Base-by-base conservation (phyloP, 2,329 filamentous ascomycete genomes). In the Ceratocystis eucalypticola region DNA sequence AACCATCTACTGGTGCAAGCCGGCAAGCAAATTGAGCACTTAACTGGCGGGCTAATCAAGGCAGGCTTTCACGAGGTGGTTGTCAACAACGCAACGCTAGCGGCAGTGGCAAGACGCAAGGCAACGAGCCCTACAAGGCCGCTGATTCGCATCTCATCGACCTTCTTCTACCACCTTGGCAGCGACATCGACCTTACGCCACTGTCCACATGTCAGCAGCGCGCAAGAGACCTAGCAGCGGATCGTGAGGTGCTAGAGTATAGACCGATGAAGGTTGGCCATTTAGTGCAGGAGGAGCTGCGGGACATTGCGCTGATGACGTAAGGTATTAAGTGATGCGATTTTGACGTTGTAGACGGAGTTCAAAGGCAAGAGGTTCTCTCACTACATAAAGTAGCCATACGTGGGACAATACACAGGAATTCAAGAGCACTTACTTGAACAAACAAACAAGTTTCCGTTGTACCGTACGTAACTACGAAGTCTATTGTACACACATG, bases 31-130 rank as follows among this genome's bases (percentile, higher is more conserved):
- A 77, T 85, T 66, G 83, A 85, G 76, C 80, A 85, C 74, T 73
- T 83, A 63, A 84, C 82, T 0, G 82, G 83, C 62, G 83, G 83
- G 0, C 78, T 85, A 44, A 76, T 85, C 73, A 84, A 84, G 72
- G 83, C 83, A 1, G 83, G 83, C 3, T 85, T 77, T 74, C 83
- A 85, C 74, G 83, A 85, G 75, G 83, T 85, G 0, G 80, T 83
- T 1, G 80, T 85, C 68, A 84, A 80, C 72, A 77, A 80, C 6
- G 73, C 75, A 69, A 85, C 83, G 0, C 68, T 82, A 1, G 75
- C 75, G 12, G 77, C 78, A 1, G 77, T 84, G 2, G 76, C 76
- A 68, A 71, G 71, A 63, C 77, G 82, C 48, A 74, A 72, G 65
- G 64, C 48, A 0, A 74, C 78, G 53, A 70, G 74, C 10, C 80